Percentiles rank a stretch among this genome's conserved stretches.
Evolutionary conservation across 495 filamentous ascomycete species (phyloP).

Genomic region (Umbilicaria muhlenbergii): DNA sequence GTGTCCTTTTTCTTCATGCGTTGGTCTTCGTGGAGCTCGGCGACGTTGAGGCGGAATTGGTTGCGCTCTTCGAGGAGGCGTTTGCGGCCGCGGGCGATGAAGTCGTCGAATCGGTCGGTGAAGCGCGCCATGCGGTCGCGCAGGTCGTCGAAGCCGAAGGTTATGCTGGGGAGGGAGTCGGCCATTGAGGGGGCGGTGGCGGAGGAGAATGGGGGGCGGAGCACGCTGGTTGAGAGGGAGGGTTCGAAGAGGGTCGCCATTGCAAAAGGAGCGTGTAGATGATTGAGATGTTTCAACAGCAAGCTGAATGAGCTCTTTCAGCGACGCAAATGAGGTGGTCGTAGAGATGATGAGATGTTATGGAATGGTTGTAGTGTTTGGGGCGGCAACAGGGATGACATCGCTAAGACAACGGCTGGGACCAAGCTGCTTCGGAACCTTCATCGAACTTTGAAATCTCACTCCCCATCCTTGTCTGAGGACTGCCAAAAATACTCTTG

Average conservation of each 20-base stretch:
- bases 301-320: neutral
- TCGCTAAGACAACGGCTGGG: too few relatives aligned
- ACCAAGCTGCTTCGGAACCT: too few relatives aligned
- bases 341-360: neutral
- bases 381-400: too few relatives aligned
- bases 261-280: constrained; percentile 3
- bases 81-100: constrained; percentile 82
- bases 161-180: constrained; percentile 73
- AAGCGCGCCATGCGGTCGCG: constrained; percentile 92
- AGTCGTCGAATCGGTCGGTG: constrained; percentile 78
- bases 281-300: constrained; percentile 3
- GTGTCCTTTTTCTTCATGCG: constrained; percentile 79
- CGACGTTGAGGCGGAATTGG: constrained; percentile 77
- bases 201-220: constrained; percentile 50
- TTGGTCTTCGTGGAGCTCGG: constrained; percentile 83
- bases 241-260: constrained; percentile 66
- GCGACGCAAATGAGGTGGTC: neutral
- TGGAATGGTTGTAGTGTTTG: too few relatives aligned
- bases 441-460: too few relatives aligned
- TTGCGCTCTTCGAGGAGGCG: constrained; percentile 84
- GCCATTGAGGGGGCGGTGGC: constrained; percentile 49
- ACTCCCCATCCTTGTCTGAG: too few relatives aligned
- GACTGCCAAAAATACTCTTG: too few relatives aligned
- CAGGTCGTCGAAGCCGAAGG: constrained; percentile 92
- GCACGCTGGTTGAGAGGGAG: constrained; percentile 55